Evolutionary conservation across 2,329 filamentous ascomycete species (phyloP).

Genomic region (Xylaria sp.): DNA sequence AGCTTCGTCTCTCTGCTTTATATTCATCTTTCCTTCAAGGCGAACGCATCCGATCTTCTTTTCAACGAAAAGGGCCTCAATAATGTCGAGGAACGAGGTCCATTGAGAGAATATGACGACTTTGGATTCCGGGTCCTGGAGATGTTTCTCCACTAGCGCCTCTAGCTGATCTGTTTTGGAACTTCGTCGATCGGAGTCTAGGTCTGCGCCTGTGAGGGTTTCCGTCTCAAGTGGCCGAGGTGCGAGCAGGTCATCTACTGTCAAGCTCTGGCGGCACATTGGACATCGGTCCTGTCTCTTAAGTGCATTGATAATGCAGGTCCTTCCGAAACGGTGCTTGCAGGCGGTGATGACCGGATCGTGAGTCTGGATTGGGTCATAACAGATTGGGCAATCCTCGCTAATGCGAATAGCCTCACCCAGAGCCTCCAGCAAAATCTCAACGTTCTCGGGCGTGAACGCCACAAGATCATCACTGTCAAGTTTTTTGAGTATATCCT

Average conservation of each 20-base stretch:
- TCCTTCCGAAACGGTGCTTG: conserved; percentile 80
- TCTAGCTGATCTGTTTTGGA: conserved; percentile 86
- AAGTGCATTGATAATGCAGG: conserved; percentile 80
- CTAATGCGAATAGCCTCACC: conserved; percentile 81
- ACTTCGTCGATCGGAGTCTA: conserved; percentile 72
- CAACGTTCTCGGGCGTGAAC: conserved; percentile 77
- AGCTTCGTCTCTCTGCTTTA: conserved; percentile 75
- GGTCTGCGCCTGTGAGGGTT: conserved; percentile 52
- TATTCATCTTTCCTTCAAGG: conserved; percentile 83
- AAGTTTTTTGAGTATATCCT: conserved; percentile 75
- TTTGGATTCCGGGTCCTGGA: conserved; percentile 72
- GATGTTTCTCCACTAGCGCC: conserved; percentile 77
- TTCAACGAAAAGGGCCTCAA: conserved; percentile 74
- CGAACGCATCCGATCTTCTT: conserved; percentile 73
- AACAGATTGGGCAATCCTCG: conserved; percentile 85
- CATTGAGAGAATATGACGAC: conserved; percentile 81
- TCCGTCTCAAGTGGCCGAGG: conserved; percentile 65
- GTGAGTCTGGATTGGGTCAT: conserved; percentile 70
- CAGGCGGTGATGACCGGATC: conserved; percentile 85
- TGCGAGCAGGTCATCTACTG: conserved; percentile 69
- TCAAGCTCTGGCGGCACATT: conserved; percentile 79
- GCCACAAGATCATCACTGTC: conserved; percentile 74
- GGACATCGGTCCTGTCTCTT: conserved; percentile 83
- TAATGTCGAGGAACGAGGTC: conserved; percentile 77
- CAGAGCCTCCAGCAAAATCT: conserved; percentile 78